Evolutionary conservation across 495 filamentous ascomycete genomes (phyloP).

Genomic region (Penicillium waksmanii): DNA sequence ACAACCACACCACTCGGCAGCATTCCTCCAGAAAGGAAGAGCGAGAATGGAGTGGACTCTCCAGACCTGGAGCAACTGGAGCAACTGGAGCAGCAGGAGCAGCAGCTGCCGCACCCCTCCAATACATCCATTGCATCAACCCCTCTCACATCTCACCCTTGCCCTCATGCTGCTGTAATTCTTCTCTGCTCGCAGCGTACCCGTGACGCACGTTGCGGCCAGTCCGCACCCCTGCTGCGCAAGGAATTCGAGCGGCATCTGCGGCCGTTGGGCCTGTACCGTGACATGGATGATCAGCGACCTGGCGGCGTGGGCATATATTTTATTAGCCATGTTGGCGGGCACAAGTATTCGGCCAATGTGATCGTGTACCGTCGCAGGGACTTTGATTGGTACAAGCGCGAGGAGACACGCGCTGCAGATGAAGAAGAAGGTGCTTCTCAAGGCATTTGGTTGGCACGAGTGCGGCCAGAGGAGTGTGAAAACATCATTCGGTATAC

Average conservation of each 20-base stretch:
- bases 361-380: conserved; percentile 82
- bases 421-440: conserved; percentile 62
- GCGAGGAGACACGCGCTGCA: conserved; percentile 30
- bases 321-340: conserved; percentile 93
- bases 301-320: conserved; percentile 92
- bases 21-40: conserved; percentile 6
- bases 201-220: conserved; percentile 92
- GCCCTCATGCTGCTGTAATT: conserved; percentile 82
- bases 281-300: conserved; percentile 83
- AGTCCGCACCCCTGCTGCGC: conserved; percentile 83
- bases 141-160: conserved; percentile 67
- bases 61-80: conserved; percentile 3
- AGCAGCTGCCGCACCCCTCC: conserved; percentile 27
- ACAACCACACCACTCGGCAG: conserved; percentile 69
- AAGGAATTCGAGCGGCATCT: conserved; percentile 91
- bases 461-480: conserved; percentile 88
- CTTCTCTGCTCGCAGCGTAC: conserved; percentile 92
- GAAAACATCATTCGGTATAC: conserved; percentile 92
- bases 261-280: conserved; percentile 78
- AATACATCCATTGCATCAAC: conserved; percentile 38
- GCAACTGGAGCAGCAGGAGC: background rate
- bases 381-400: conserved; percentile 57
- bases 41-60: conserved; percentile 10
- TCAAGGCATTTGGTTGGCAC: conserved; percentile 94
- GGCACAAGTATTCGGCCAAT: conserved; percentile 88